Conservation (phyloP, 331 rosid genomes). For the Malus hybrid region DNA sequence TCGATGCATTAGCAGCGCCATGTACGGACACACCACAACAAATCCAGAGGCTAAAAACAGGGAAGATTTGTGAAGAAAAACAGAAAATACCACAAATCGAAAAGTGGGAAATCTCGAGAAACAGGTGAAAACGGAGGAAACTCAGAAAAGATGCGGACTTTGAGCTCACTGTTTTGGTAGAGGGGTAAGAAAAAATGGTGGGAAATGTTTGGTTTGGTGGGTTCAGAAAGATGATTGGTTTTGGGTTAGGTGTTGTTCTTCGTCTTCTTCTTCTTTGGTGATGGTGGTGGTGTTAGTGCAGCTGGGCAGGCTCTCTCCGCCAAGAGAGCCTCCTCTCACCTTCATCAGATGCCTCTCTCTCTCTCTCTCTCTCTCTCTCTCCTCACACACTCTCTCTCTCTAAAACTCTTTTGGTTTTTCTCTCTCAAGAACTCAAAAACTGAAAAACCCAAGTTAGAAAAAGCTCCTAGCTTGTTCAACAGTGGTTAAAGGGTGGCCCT, state of each 20-base stretch:
- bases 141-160: background rate
- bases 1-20: constrained; percentile 74
- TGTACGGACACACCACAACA: background rate
- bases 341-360: constrained; percentile 47
- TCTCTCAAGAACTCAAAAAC: background rate
- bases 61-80: background rate
- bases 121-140: background rate
- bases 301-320: constrained; percentile 80
- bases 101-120: background rate
- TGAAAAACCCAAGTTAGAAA: constrained; percentile 13
- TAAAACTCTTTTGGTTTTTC: background rate
- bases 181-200: constrained; percentile 2
- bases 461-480: constrained; percentile 6
- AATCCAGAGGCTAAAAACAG: background rate
- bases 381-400: background rate
- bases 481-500: constrained; percentile 11
- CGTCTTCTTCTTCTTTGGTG: constrained; percentile 17
- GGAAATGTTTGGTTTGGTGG: background rate
- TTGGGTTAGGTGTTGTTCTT: background rate
- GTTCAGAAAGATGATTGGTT: constrained; percentile 14
- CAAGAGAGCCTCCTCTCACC: constrained; percentile 95
- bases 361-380: constrained; percentile 28
- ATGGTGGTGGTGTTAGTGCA: constrained; percentile 13
- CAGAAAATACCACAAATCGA: constrained; percentile 4
- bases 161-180: constrained; percentile 1